phyloP scores from a whole-genome alignment of 768 basidiomycete species.

The Xerocomellus intermedius region DNA sequence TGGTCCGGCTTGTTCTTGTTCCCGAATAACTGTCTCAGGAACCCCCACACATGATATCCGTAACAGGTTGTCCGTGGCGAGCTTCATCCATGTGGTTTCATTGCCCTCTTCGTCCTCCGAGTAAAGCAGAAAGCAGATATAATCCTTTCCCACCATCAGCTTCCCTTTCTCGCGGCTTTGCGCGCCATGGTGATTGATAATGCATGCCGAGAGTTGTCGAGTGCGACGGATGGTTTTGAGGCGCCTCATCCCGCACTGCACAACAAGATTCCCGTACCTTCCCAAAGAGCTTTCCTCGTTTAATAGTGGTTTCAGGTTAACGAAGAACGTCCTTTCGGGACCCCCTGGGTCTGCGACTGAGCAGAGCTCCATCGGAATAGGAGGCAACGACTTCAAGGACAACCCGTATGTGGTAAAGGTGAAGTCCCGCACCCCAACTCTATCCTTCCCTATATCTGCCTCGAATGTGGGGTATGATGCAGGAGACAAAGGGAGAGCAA shows the following conservation, averaged over 20 bases:
- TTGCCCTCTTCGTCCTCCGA: not conserved
- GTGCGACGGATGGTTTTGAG: not conserved
- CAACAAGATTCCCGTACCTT: not conserved
- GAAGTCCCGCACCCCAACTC: constrained; percentile 3
- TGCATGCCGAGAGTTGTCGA: constrained; percentile 1
- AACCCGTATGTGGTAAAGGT: not conserved
- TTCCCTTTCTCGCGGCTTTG: not conserved
- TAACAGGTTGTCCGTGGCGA: constrained; percentile 5
- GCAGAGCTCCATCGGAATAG: not conserved
- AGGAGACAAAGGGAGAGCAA: constrained; percentile 10
- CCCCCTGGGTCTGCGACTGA: not conserved
- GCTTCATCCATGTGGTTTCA: constrained; percentile 3
- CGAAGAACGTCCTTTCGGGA: not conserved
- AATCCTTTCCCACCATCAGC: not conserved
- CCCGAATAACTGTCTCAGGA: not conserved
- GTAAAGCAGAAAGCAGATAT: constrained; percentile 7
- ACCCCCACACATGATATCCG: not conserved
- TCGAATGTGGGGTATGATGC: constrained; percentile 12
- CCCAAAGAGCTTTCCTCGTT: not conserved
- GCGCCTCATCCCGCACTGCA: constrained; percentile 3
- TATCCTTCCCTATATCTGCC: not conserved
- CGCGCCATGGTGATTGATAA: constrained; percentile 1
- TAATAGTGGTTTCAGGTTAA: not conserved
- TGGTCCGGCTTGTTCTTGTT: not conserved
- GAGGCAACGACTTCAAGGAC: constrained; percentile 4